phyloP scores from a whole-genome alignment of 2,329 filamentous ascomycete genomes.

The Aspergillus sp. region DNA sequence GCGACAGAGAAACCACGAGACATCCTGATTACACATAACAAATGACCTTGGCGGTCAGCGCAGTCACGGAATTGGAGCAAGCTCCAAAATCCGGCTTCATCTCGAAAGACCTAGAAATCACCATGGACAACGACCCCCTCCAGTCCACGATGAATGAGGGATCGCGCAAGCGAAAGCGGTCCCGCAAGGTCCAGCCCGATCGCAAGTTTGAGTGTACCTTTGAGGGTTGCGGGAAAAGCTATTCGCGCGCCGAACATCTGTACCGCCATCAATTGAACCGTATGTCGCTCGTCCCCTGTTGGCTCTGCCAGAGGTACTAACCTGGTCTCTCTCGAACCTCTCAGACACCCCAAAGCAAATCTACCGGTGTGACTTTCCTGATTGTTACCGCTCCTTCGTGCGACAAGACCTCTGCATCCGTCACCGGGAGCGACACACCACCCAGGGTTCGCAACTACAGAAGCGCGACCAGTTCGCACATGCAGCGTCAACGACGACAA shows the following conservation, averaged over 20 bases:
- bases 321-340: constrained; percentile 11
- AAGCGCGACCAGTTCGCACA: constrained; percentile 48
- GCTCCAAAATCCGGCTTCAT: constrained; percentile 8
- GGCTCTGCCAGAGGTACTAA: not conserved
- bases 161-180: constrained; percentile 30
- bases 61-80: constrained; percentile 20
- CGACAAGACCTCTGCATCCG: constrained; percentile 88
- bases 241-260: constrained; percentile 93
- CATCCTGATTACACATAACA: not conserved
- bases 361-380: constrained; percentile 87
- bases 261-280: constrained; percentile 96
- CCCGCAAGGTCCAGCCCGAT: constrained; percentile 46
- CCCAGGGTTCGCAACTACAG: constrained; percentile 53
- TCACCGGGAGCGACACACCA: constrained; percentile 77
- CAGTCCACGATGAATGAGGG: constrained; percentile 10
- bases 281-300: constrained; percentile 45
- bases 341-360: constrained; percentile 90
- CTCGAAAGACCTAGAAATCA: constrained; percentile 10
- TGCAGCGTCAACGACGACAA: constrained; percentile 19
- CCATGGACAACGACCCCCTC: constrained; percentile 14
- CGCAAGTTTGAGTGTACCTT: constrained; percentile 75
- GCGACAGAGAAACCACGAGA: not conserved
- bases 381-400: constrained; percentile 87
- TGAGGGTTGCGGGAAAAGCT: constrained; percentile 89
- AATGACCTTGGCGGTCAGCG: constrained; percentile 22